These are phyloP conservation scores for Blastobotrys muscicola DNA, from an alignment of 805 yeast genomes.

Conservation along the genomic window DNA sequence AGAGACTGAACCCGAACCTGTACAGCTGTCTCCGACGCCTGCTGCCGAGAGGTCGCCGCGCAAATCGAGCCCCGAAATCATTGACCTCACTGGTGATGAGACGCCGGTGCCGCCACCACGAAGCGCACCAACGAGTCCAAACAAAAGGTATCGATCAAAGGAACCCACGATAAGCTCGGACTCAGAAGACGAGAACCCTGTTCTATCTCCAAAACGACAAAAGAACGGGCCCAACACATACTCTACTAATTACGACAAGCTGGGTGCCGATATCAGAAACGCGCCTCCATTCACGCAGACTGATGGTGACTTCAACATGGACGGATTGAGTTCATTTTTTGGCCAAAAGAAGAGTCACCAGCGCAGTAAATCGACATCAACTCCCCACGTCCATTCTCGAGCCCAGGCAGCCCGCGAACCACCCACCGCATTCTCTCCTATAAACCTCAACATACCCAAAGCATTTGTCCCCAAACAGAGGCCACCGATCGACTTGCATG, in stretches of 20 bases:
- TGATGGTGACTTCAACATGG: constrained; percentile 23
- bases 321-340: constrained; percentile 11
- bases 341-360: background rate
- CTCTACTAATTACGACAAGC: background rate
- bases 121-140: background rate
- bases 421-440: constrained; percentile 8
- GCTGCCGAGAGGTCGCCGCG: no score
- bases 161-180: background rate
- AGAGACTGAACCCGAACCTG: background rate
- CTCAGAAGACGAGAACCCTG: constrained; percentile 1
- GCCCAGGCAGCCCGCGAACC: background rate
- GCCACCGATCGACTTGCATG: constrained; percentile 13
- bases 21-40: no score
- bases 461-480: constrained; percentile 2
- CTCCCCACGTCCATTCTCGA: no score
- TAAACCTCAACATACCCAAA: constrained; percentile 5
- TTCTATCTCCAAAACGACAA: background rate
- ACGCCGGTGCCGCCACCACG: no score
- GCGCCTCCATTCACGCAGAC: constrained; percentile 24
- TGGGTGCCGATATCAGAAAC: constrained; percentile 8
- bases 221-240: background rate
- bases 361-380: no score
- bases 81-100: no score
- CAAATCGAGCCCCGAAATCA: no score
- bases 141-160: background rate